Evolutionary conservation across 75 land plant genomes (phyloP).

Genomic region (Pseudotsuga menziesii): DNA sequence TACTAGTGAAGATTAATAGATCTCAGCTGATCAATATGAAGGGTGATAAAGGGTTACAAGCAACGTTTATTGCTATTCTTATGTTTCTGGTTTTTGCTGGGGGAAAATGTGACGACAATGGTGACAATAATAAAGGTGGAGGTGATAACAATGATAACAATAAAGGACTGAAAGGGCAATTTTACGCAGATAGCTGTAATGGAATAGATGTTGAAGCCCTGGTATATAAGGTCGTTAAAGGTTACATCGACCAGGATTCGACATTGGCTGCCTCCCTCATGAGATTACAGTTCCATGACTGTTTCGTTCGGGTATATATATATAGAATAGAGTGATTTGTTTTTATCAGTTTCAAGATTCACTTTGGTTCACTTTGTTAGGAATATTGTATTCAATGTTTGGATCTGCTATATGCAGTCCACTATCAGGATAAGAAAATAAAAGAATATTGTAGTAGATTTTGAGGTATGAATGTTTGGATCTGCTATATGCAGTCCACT

Average conservation of each 20-base stretch:
- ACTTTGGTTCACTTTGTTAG: too few relatives aligned
- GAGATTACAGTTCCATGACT: constrained; percentile 1
- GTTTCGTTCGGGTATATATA: neutral
- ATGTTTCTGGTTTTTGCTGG: neutral
- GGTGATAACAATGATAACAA: neutral
- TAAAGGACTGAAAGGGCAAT: neutral
- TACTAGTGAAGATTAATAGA: too few relatives aligned
- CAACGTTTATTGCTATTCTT: neutral
- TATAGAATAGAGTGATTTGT: too few relatives aligned
- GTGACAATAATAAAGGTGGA: neutral
- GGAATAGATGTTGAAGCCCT: neutral
- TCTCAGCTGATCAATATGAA: neutral
- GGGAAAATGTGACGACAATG: neutral
- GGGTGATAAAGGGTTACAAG: neutral
- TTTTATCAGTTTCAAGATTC: too few relatives aligned
- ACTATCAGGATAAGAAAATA: too few relatives aligned
- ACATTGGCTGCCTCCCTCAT: neutral
- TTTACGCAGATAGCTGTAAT: neutral
- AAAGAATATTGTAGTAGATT: too few relatives aligned
- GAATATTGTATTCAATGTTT: too few relatives aligned
- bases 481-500: too few relatives aligned
- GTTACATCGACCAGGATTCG: neutral
- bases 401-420: too few relatives aligned
- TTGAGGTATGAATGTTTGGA: too few relatives aligned
- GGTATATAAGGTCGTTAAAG: neutral